Percentiles rank a stretch among this genome's conserved stretches.
phyloP scores from a whole-genome alignment of 228 moss, liverwort and hornwort genomes.

The Sphagnum magellanicum region DNA sequence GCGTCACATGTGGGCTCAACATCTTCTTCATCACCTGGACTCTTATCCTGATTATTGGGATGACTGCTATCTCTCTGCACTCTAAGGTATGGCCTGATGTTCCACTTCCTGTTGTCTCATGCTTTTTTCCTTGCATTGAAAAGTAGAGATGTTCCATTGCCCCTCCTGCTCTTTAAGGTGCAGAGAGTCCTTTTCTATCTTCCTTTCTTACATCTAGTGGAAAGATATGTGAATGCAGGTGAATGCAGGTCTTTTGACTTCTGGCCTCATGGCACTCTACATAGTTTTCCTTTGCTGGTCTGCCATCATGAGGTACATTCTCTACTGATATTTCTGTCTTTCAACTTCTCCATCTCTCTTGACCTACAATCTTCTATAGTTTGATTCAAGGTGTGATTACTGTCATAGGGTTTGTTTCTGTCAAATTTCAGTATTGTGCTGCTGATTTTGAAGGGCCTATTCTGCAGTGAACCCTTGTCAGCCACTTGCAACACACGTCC shows the following conservation, averaged over 20 bases:
- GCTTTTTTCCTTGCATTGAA: neutral
- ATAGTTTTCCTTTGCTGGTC: slow-evolving; percentile 98
- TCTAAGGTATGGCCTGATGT: slow-evolving; percentile 32
- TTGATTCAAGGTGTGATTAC: neutral
- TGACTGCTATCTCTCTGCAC: slow-evolving; percentile 40
- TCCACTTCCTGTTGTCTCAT: neutral
- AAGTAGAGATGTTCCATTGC: neutral
- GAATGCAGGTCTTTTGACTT: slow-evolving; percentile 89
- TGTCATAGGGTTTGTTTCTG: too few relatives aligned
- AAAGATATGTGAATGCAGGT: slow-evolving; percentile 24
- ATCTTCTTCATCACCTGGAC: slow-evolving; percentile 74
- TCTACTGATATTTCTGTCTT: neutral
- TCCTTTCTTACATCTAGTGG: slow-evolving; percentile 2
- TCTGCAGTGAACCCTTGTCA: slow-evolving; percentile 70
- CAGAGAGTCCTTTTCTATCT: neutral
- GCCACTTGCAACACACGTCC: slow-evolving; percentile 83
- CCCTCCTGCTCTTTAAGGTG: neutral
- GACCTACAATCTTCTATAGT: too few relatives aligned
- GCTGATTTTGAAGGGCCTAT: too few relatives aligned
- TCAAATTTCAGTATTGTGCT: too few relatives aligned
- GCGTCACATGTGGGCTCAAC: slow-evolving; percentile 53
- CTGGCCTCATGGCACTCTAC: slow-evolving; percentile 79
- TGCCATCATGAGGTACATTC: slow-evolving; percentile 82
- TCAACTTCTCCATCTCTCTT: too few relatives aligned
- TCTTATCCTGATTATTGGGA: slow-evolving; percentile 30